Conservation (phyloP, 192 early-diverging fungal species). For the Phlyctochytrium planicorne region DNA sequence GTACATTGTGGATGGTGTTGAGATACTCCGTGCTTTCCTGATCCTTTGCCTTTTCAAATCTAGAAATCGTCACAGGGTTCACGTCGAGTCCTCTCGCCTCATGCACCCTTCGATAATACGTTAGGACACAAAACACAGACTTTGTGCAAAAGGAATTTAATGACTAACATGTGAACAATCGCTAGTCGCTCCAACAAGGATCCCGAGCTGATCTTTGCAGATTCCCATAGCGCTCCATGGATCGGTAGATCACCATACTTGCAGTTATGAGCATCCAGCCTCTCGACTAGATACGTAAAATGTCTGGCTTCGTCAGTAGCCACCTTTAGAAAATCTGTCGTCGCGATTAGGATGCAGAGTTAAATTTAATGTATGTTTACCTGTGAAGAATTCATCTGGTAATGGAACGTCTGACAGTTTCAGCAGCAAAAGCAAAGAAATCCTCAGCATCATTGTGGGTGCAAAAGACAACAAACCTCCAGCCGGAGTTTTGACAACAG, state of each 20-base stretch:
- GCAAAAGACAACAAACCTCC: no score
- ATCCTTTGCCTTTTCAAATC: constrained; percentile 58
- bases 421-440: neutral
- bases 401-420: neutral
- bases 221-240: constrained; percentile 66
- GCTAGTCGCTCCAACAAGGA: constrained; percentile 52
- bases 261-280: constrained; percentile 49
- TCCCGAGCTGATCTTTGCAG: constrained; percentile 54
- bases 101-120: constrained; percentile 61
- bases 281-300: constrained; percentile 49
- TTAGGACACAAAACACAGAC: constrained; percentile 2
- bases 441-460: neutral
- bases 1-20: constrained; percentile 51
- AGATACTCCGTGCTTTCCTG: constrained; percentile 50
- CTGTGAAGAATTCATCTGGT: constrained; percentile 34
- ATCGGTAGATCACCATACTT: constrained; percentile 56
- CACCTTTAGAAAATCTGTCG: constrained; percentile 50
- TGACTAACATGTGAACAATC: constrained; percentile 61
- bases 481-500: constrained; percentile 9
- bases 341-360: neutral
- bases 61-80: constrained; percentile 62
- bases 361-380: neutral
- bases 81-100: constrained; percentile 70
- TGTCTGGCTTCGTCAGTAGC: constrained; percentile 68
- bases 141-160: no score